A percentile compares a stretch with the other conserved stretches of the same genome.
These are phyloP conservation scores for Linanthus parryae DNA, from an alignment of 148 eudicot species.

Conservation along the genomic window DNA sequence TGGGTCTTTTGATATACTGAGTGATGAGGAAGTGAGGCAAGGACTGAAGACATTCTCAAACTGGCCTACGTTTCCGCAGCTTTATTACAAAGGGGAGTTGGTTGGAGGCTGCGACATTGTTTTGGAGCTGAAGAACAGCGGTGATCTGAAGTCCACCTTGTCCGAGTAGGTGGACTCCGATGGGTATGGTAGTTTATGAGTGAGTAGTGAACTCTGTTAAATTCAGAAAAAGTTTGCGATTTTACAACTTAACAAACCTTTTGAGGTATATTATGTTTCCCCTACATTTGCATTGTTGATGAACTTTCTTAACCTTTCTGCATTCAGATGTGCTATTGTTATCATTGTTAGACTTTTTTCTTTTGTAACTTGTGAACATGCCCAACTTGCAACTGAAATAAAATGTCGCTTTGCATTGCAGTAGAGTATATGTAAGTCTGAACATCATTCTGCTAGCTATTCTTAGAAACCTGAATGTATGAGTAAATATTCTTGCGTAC, in stretches of 20 bases:
- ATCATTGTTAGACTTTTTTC: background rate
- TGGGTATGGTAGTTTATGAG: too few species aligned
- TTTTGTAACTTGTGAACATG: background rate
- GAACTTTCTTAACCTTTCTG: background rate
- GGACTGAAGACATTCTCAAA: conserved; percentile 84
- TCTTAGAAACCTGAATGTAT: too few species aligned
- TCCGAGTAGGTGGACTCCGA: conserved; percentile 39
- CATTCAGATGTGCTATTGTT: background rate
- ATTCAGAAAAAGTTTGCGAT: too few species aligned
- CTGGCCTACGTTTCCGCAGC: conserved; percentile 98
- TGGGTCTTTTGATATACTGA: conserved; percentile 80
- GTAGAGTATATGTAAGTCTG: too few species aligned
- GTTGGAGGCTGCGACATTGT: conserved; percentile 92
- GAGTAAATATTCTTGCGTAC: background rate
- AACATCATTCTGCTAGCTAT: too few species aligned
- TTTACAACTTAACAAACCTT: too few species aligned
- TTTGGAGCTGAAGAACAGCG: conserved; percentile 59
- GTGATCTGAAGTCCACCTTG: conserved; percentile 70
- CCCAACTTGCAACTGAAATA: too few species aligned
- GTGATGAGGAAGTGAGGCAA: conserved; percentile 76
- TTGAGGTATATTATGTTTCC: too few species aligned
- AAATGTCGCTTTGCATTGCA: too few species aligned
- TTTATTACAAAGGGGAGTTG: conserved; percentile 91
- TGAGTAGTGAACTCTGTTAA: too few species aligned
- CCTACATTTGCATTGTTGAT: background rate